Percentiles rank a stretch among this genome's conserved stretches.
phyloP scores from a whole-genome alignment of 768 basidiomycete genomes.

The Phlebiopsis gigantea region DNA sequence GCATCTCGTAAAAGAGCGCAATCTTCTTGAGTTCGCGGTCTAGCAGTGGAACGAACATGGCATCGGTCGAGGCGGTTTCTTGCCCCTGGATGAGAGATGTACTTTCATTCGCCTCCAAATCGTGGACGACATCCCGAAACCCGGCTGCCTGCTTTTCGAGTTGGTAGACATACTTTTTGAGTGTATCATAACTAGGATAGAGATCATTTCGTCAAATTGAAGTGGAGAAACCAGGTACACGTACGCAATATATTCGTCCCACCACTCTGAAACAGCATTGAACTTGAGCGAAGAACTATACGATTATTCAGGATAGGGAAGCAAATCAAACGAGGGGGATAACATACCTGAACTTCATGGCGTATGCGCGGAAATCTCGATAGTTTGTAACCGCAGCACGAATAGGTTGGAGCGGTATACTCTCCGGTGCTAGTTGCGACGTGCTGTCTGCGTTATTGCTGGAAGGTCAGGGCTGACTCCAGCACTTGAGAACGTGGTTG shows the following conservation, averaged over 20 bases:
- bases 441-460: conserved; percentile 2
- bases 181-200: conserved; percentile 62
- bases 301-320: not conserved
- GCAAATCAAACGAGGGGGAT: not conserved
- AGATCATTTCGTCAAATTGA: not conserved
- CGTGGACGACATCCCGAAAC: conserved; percentile 32
- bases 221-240: conserved; percentile 29
- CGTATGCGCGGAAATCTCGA: conserved; percentile 18
- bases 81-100: conserved; percentile 45
- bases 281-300: conserved; percentile 79
- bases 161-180: conserved; percentile 84
- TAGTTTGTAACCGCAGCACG: conserved; percentile 11
- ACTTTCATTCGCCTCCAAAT: conserved; percentile 63
- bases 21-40: conserved; percentile 85
- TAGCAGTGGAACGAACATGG: conserved; percentile 65
- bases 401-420: conserved; percentile 22
- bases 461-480: not conserved
- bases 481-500: not conserved
- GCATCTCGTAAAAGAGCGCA: conserved; percentile 65
- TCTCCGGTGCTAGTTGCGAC: conserved; percentile 15
- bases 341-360: conserved; percentile 61
- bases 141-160: conserved; percentile 72
- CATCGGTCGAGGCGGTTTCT: conserved; percentile 38
- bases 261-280: conserved; percentile 89
- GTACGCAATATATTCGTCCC: conserved; percentile 86